phyloP scores from a whole-genome alignment of 1,139 yeast genomes.

The Kodamaea fungicola region DNA sequence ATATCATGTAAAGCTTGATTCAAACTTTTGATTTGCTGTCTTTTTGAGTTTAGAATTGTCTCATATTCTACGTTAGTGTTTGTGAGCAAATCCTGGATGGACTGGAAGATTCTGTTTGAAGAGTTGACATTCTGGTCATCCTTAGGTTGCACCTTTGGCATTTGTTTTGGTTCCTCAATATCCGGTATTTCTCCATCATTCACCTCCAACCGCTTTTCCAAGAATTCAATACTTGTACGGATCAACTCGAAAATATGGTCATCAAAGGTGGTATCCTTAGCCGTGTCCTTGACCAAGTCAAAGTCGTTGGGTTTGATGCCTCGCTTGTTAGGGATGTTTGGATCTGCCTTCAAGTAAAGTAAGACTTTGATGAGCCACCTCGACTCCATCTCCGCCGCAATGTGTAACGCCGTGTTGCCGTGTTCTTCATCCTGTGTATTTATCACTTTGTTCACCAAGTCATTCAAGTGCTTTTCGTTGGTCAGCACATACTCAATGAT shows the following conservation, averaged over 20 bases:
- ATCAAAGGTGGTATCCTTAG: slow-evolving; percentile 12
- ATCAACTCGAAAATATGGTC: slow-evolving; percentile 35
- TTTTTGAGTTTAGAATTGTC: slow-evolving; percentile 33
- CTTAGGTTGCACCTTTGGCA: slow-evolving; percentile 7
- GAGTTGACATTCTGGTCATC: slow-evolving; percentile 13
- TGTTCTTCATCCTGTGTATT: slow-evolving; percentile 70
- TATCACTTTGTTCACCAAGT: slow-evolving; percentile 62
- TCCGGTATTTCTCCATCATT: slow-evolving; percentile 14
- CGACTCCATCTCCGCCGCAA: slow-evolving; percentile 87
- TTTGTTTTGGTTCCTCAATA: slow-evolving; percentile 20
- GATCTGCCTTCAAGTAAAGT: slow-evolving; percentile 83
- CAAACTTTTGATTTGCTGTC: slow-evolving; percentile 33
- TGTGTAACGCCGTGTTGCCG: slow-evolving; percentile 87
- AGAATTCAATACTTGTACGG: slow-evolving; percentile 32
- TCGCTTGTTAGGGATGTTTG: slow-evolving; percentile 71
- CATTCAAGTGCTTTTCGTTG: slow-evolving; percentile 51
- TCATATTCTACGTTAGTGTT: slow-evolving; percentile 43
- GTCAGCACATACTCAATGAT: slow-evolving; percentile 76
- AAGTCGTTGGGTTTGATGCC: slow-evolving; percentile 86
- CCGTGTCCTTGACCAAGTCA: slow-evolving; percentile 51
- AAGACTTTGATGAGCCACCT: slow-evolving; percentile 77
- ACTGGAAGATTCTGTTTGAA: slow-evolving; percentile 35
- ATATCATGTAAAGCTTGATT: slow-evolving; percentile 41
- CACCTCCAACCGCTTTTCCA: slow-evolving; percentile 28
- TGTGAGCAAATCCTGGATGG: slow-evolving; percentile 39